These are phyloP conservation scores for Trichophyton schoenleinii DNA, from an alignment of 2,329 filamentous ascomycete genomes.

Conservation along the genomic window DNA sequence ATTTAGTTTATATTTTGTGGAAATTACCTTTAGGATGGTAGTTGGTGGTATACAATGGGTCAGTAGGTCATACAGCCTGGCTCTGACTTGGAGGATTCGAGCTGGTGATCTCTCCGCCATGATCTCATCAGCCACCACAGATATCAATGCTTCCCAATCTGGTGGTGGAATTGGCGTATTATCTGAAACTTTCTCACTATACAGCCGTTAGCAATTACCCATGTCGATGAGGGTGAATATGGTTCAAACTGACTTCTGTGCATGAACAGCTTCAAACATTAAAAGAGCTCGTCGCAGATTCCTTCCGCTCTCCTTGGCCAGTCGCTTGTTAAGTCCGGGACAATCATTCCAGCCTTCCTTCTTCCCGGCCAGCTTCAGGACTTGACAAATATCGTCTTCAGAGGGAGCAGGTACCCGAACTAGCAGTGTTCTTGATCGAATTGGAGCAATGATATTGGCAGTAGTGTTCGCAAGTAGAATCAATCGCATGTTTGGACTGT, in stretches of 20 bases:
- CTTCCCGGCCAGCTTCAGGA: constrained; percentile 56
- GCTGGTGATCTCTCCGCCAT: constrained; percentile 85
- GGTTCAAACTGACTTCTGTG: constrained; percentile 60
- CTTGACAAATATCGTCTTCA: constrained; percentile 69
- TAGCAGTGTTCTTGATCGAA: constrained; percentile 78
- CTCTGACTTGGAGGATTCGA: constrained; percentile 72
- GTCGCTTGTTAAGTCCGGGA: constrained; percentile 63
- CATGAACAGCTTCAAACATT: constrained; percentile 96
- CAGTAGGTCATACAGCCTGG: constrained; percentile 91
- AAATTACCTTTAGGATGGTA: constrained; percentile 64
- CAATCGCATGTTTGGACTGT: constrained; percentile 83
- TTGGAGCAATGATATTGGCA: constrained; percentile 97
- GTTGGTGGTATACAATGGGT: constrained; percentile 96
- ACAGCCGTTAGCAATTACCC: constrained; percentile 4
- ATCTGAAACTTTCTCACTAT: constrained; percentile 78
- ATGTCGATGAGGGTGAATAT: neutral
- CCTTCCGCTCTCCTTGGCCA: constrained; percentile 79
- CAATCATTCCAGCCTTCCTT: constrained; percentile 74
- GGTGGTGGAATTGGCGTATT: constrained; percentile 82
- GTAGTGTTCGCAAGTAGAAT: constrained; percentile 93
- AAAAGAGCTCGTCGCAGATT: constrained; percentile 81
- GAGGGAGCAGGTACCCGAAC: constrained; percentile 85
- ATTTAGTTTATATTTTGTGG: neutral
- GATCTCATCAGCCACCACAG: constrained; percentile 82
- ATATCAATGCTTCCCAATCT: constrained; percentile 90